Base-by-base conservation (phyloP, 179 eudicot genomes). In the Beta corolliflora region DNA sequence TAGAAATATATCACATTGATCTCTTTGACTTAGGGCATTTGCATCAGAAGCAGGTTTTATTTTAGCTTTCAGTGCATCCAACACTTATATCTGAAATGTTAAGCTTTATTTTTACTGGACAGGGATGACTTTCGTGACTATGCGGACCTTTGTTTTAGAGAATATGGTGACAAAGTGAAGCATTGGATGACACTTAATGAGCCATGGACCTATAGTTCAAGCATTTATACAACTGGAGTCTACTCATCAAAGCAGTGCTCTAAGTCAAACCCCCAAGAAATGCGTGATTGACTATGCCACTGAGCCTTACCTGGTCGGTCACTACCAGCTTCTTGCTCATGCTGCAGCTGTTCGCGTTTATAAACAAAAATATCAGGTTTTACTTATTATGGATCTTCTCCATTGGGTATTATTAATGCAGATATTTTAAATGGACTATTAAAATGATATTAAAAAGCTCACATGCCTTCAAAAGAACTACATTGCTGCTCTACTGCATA, bases 131-230 rank as follows among this genome's bases (percentile, higher is more conserved):
- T 84, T 77, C 80, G 36, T 58, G 85, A 86, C 48, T 88, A 71
- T 69, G 82, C 89, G 16, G 87, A 83, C 16, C 61, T 88, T 18
- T 88, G 91, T 59, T 88, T 83, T 79, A 75, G 60, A 75, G 89
- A 85, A 87, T 88, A 73, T 66, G 91, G 89, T 7, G 76, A 87
- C 74, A 87, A 86, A 71, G 89, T 87, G 65, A 87, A 85, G 82
- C 68, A 85, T 63, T 87, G 89, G 88, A 66, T 83, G 44, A 87
- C 89, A 21, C 48, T 87, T 25, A 89, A 87, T 73, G 89, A 89
- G 74, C 87, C 91, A 14, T 82, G 75, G 64, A 78, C 65, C 76
- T 87, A 73, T 59, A 80, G 75, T 75, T 21, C 48, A 53, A 54
- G 46, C 46, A 75, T 79, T 44, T 86, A 83, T 41, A n/a, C 53